phyloP scores from a whole-genome alignment of 108 stramenopile genomes.

The Nitzschia inconspicua region DNA sequence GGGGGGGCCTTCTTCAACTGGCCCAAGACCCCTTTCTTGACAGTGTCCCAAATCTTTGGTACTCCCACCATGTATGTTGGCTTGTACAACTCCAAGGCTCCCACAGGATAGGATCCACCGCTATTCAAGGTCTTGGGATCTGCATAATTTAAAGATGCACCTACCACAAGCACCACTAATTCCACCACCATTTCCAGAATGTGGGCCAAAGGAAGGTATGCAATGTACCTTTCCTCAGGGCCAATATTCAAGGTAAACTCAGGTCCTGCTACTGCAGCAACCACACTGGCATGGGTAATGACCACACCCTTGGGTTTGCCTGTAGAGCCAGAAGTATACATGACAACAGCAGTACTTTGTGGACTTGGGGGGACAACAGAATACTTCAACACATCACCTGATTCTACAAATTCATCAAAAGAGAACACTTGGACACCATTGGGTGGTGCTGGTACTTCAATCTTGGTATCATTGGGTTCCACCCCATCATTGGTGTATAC shows the following conservation, averaged over 20 bases:
- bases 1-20: constrained; percentile 12
- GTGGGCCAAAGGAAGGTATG: constrained; percentile 28
- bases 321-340: constrained; percentile 74
- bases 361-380: constrained; percentile 55
- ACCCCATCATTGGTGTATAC: constrained; percentile 18
- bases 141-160: constrained; percentile 68
- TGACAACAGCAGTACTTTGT: constrained; percentile 80
- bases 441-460: background rate
- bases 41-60: constrained; percentile 34
- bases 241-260: background rate
- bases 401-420: constrained; percentile 66
- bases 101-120: constrained; percentile 72
- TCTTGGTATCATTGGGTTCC: constrained; percentile 1
- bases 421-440: constrained; percentile 40
- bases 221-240: constrained; percentile 13
- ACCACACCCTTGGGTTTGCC: constrained; percentile 95
- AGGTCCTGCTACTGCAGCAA: constrained; percentile 47
- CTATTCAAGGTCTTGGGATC: constrained; percentile 70
- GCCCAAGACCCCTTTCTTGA: constrained; percentile 7
- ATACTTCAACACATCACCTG: constrained; percentile 49
- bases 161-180: constrained; percentile 45
- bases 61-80: constrained; percentile 72
- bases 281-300: constrained; percentile 76
- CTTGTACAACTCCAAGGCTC: constrained; percentile 69
- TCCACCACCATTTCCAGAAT: constrained; percentile 14